Evolutionary conservation across 2,329 filamentous ascomycete species (phyloP).

Genomic region (Dactylellina cionopaga): DNA sequence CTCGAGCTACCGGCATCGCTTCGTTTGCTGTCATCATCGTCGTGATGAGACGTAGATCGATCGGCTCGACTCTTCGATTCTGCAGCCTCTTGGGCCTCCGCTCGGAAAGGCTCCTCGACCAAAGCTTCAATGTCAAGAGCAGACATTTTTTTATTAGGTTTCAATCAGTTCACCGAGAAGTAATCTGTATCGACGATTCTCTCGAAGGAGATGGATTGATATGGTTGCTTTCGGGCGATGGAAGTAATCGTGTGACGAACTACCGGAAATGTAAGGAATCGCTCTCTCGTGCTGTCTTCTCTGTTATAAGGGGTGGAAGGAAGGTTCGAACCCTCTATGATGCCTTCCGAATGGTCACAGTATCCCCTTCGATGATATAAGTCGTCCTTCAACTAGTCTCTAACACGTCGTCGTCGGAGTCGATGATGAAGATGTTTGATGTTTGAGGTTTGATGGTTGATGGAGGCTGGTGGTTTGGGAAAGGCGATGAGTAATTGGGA

Average conservation of each 20-base stretch:
- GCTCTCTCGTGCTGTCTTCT: not conserved
- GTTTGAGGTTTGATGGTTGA: not conserved
- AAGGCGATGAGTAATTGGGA: slow-evolving; percentile 21
- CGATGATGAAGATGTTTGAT: not conserved
- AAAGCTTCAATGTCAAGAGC: slow-evolving; percentile 50
- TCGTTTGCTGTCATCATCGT: slow-evolving; percentile 46
- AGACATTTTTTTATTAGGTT: slow-evolving; percentile 20
- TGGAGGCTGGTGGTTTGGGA: slow-evolving; percentile 4
- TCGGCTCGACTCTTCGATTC: slow-evolving; percentile 49
- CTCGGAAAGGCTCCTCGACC: slow-evolving; percentile 46
- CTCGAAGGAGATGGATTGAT: slow-evolving; percentile 11
- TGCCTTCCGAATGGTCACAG: slow-evolving; percentile 2
- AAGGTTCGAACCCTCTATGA: slow-evolving; percentile 41
- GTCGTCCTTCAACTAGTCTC: not conserved
- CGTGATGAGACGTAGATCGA: slow-evolving; percentile 30
- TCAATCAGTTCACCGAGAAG: slow-evolving; percentile 17
- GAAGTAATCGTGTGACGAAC: slow-evolving; percentile 48
- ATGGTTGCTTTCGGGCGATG: not conserved
- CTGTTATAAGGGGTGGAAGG: slow-evolving; percentile 3
- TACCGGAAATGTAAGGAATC: slow-evolving; percentile 49
- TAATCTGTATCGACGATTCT: not conserved
- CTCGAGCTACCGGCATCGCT: slow-evolving; percentile 46
- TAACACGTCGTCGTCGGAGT: slow-evolving; percentile 3
- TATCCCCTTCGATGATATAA: not conserved
- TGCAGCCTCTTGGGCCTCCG: slow-evolving; percentile 34